Percentiles rank a stretch among this genome's conserved stretches.
Evolutionary conservation across 306 rosid genomes (phyloP).

Genomic region (Quercus berberidifolia): DNA sequence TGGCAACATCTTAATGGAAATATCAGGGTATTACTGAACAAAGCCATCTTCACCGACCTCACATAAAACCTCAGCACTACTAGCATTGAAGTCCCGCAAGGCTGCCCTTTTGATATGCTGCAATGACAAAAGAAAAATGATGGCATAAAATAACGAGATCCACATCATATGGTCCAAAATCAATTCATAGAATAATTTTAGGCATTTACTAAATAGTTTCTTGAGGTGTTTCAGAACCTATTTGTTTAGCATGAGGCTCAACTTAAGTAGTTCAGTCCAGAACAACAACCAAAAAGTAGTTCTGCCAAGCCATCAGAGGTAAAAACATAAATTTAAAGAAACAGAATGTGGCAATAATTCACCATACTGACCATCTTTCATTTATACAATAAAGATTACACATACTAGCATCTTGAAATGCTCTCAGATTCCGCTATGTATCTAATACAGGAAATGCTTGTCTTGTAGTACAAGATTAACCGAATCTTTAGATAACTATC

Average conservation of each 20-base stretch:
- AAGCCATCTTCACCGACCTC: slow-evolving; percentile 46
- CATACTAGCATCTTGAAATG: background rate
- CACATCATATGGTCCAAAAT: background rate
- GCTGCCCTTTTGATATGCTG: slow-evolving; percentile 89
- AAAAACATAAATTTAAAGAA: background rate
- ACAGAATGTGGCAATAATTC: background rate
- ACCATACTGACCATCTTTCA: background rate
- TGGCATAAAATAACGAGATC: background rate
- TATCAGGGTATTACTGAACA: background rate
- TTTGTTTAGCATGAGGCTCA: background rate
- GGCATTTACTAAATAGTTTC: background rate
- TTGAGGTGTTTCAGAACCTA: background rate
- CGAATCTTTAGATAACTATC: background rate
- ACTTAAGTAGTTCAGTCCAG: background rate
- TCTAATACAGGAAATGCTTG: background rate
- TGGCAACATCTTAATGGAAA: background rate
- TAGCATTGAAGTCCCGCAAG: slow-evolving; percentile 58
- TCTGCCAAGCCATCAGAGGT: background rate
- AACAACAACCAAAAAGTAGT: background rate
- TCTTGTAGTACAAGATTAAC: background rate
- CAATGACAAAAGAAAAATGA: slow-evolving; percentile 22
- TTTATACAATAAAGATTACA: background rate
- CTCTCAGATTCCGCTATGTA: background rate
- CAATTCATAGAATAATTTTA: background rate
- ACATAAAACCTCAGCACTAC: slow-evolving; percentile 85